phyloP scores from a whole-genome alignment of 371 early-diverging fungal species.

The Mortierella sp. region DNA sequence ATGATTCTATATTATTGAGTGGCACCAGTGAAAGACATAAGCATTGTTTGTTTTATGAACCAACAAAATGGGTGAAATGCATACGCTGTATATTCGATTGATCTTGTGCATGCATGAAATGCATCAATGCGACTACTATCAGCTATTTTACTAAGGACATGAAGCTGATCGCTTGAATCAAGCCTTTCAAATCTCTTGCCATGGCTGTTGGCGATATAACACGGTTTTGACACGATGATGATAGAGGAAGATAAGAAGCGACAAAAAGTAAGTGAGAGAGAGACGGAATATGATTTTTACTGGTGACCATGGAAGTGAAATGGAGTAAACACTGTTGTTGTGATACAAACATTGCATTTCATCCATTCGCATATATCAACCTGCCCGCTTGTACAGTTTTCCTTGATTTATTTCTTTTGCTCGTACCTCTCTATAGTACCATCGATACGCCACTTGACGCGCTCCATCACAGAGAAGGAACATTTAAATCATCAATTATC shows the following conservation, averaged over 20 bases:
- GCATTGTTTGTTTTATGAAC: constrained; percentile 8
- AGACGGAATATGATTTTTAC: neutral
- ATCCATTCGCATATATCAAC: constrained; percentile 16
- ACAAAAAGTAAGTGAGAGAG: constrained; percentile 4
- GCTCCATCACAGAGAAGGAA: no score
- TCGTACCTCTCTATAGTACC: neutral
- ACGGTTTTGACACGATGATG: constrained; percentile 6
- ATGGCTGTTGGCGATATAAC: constrained; percentile 4
- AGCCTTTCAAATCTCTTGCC: neutral
- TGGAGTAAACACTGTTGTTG: constrained; percentile 5
- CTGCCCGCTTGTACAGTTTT: neutral
- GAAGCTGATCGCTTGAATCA: constrained; percentile 6
- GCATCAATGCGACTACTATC: constrained; percentile 1
- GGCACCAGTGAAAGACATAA: neutral
- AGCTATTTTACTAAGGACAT: constrained; percentile 13
- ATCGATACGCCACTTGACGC: no score
- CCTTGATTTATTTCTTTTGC: constrained; percentile 3
- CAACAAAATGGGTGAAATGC: constrained; percentile 13
- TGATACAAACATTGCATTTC: constrained; percentile 16
- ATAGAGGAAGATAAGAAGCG: constrained; percentile 12
- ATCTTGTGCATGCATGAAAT: neutral
- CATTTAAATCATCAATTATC: constrained; percentile 8
- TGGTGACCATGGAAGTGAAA: neutral
- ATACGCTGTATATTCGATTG: constrained; percentile 6
- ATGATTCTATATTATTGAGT: neutral